phyloP scores from a whole-genome alignment of 306 rosid species.

The Acacia acuminata region DNA sequence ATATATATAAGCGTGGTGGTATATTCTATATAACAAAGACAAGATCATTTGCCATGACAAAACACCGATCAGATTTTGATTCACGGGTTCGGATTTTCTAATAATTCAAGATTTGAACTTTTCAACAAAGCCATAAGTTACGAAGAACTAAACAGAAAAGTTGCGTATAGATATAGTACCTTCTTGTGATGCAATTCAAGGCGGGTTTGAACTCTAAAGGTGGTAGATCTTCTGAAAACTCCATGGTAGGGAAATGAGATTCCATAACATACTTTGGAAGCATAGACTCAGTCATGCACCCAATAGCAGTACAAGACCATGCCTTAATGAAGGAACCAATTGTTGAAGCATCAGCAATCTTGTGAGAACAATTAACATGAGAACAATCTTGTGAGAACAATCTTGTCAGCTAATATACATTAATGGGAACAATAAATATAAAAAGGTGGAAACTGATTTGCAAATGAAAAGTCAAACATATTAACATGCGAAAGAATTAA shows the following conservation, averaged over 20 bases:
- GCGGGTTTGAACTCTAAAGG: not conserved
- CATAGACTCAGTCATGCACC: not conserved
- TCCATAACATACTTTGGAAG: not conserved
- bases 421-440: no score
- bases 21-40: no score
- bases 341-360: constrained; percentile 41
- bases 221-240: not conserved
- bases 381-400: constrained; percentile 51
- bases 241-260: constrained; percentile 6
- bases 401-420: no score
- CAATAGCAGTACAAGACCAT: constrained; percentile 29
- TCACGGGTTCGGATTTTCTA: not conserved
- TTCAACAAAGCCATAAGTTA: not conserved
- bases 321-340: constrained; percentile 25
- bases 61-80: not conserved
- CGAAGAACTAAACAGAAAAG: not conserved
- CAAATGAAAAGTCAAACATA: no score
- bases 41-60: no score
- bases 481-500: no score
- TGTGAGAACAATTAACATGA: no score
- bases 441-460: no score
- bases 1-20: no score
- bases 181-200: constrained; percentile 1
- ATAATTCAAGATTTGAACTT: not conserved
- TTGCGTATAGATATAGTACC: not conserved